Evolutionary conservation across 139 green algal species (phyloP), one percentile per base, ranked within the genome.

Genomic region (Klebsormidium nitens): DNA sequence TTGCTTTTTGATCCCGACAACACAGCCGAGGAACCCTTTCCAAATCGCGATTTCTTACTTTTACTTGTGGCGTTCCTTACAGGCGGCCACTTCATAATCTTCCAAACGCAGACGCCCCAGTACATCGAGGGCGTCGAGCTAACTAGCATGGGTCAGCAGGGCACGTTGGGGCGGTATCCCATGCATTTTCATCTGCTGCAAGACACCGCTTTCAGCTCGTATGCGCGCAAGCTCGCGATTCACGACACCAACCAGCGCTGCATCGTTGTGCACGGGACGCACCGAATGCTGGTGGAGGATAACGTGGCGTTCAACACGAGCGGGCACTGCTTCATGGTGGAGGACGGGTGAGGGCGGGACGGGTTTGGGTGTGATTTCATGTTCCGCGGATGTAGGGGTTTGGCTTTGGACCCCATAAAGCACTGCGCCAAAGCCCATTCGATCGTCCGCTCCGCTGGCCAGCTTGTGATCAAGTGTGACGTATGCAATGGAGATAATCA

Each of bases 261-360:
- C 44, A 35, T 71, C 31, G 74, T 76, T 29, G 57, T 81, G 36
- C 74, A 80, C 28, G 76, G 70, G 42, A 72, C 76, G 23, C 64
- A 75, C 55, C 66, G 65, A 38, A 14, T 80, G 6, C 35, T 14
- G 14, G 29, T 78, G 36, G 32, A 77, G 40, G 50, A 85, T 72
- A 89, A 85, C 14, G 69, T 88, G 35, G 85, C 79, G 11, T 90
- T 83, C 68, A 77, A 87, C 61, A 82, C 63, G 64, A 85, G 85
- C 74, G 86, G 87, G 19, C 87, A 91, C 74, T 77, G 82, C 6
- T 89, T 81, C 71, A 83, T 89, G 60, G 2, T 80, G 29, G 77
- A 83, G 65, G 83, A 87, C 49, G 84, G 64, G 0, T 42, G 47
- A n/a, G n/a, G n/a, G n/a, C n/a, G n/a, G n/a, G n/a, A n/a, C n/a